A percentile compares a stretch with the other conserved stretches of the same genome.
These are phyloP conservation scores for Plantago elongata DNA, from an alignment of 257 asterid genomes.

Conservation along the genomic window DNA sequence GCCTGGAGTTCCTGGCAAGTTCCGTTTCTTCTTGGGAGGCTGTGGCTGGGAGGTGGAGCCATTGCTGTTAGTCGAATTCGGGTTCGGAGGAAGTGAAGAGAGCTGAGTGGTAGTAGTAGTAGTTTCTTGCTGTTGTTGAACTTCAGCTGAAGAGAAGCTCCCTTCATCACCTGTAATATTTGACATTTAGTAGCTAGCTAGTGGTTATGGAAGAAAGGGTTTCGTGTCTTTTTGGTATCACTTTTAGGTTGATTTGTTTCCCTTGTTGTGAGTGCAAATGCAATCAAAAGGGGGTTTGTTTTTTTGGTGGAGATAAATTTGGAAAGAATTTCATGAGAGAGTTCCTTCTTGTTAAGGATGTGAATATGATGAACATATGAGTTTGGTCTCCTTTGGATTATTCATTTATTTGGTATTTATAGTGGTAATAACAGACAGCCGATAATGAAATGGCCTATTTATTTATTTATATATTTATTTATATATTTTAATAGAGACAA, in stretches of 20 bases:
- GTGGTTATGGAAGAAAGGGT: background rate
- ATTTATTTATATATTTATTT: background rate
- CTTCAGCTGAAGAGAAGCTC: conserved; percentile 51
- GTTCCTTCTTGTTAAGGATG: conserved; percentile 18
- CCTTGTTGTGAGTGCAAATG: conserved; percentile 5
- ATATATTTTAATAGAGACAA: background rate
- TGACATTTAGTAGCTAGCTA: conserved; percentile 24
- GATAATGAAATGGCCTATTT: conserved; percentile 23
- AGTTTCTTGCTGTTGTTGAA: conserved; percentile 30
- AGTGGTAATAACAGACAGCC: conserved; percentile 33
- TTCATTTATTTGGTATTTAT: conserved; percentile 40
- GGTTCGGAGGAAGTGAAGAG: conserved; percentile 4
- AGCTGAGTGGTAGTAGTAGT: conserved; percentile 1
- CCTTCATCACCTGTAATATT: conserved; percentile 46
- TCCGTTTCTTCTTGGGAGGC: conserved; percentile 42
- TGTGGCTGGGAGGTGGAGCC: conserved; percentile 33
- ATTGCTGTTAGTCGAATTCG: conserved; percentile 29
- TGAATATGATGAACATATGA: conserved; percentile 16
- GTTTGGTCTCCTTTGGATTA: conserved; percentile 54
- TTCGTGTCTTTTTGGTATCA: conserved; percentile 1
- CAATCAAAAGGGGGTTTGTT: conserved; percentile 12
- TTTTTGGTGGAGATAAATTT: conserved; percentile 17
- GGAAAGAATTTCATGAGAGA: conserved; percentile 14
- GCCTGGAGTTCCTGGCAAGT: conserved; percentile 56
- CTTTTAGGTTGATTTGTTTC: conserved; percentile 10